phyloP scores from a whole-genome alignment of 371 early-diverging fungal species.

The Conidiobolus incongruus region DNA sequence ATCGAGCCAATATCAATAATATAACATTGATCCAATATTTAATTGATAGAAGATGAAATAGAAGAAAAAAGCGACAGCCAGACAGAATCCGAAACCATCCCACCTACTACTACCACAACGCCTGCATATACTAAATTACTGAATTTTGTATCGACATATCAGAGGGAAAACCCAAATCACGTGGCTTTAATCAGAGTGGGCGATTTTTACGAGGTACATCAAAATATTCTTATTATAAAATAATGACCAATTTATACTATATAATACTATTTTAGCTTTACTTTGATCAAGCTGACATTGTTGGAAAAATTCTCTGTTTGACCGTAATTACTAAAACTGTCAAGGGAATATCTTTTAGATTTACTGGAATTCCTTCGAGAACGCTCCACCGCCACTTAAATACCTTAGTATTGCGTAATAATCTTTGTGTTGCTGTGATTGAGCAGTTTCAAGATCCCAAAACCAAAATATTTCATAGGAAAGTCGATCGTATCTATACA shows the following conservation, averaged over 20 bases:
- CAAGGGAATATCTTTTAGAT: conserved; percentile 17
- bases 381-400: conserved; percentile 53
- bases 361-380: conserved; percentile 58
- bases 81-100: no score
- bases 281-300: conserved; percentile 43
- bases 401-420: conserved; percentile 36
- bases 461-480: conserved; percentile 24
- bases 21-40: no score
- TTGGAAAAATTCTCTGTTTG: conserved; percentile 39
- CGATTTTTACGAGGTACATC: conserved; percentile 67
- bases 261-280: conserved; percentile 21
- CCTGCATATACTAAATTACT: conserved; percentile 2
- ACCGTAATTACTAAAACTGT: conserved; percentile 31
- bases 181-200: conserved; percentile 79
- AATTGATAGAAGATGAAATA: no score
- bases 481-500: conserved; percentile 59
- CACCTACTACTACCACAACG: no score
- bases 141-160: conserved; percentile 27
- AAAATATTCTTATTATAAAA: not conserved
- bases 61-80: no score
- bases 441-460: conserved; percentile 44
- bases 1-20: no score
- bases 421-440: conserved; percentile 59
- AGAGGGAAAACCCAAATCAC: conserved; percentile 41
- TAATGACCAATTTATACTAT: no score